phyloP scores from a whole-genome alignment of 495 filamentous ascomycete genomes.

The Xylaria grammica region DNA sequence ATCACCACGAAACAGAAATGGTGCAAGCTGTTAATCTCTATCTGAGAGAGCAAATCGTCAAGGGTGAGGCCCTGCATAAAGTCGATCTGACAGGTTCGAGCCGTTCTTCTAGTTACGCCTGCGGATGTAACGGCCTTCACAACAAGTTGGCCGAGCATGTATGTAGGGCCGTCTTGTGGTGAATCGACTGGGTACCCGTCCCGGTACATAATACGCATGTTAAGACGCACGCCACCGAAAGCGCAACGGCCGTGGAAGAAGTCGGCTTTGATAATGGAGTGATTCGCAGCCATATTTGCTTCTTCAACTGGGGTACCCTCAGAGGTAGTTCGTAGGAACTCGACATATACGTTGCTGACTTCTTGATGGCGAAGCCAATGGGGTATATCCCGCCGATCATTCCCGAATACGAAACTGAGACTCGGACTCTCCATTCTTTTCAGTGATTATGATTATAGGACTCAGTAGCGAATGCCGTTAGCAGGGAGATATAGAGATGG shows the following conservation, averaged over 20 bases:
- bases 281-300: not conserved
- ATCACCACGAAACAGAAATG: not conserved
- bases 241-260: not conserved
- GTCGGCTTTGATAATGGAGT: not conserved
- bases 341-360: constrained; percentile 1
- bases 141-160: not conserved
- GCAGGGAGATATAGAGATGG: too few species aligned
- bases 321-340: not conserved
- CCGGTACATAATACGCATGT: too few species aligned
- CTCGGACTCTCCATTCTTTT: too few species aligned
- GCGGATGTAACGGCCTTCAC: not conserved
- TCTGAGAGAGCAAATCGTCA: not conserved
- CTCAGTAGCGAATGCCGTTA: too few species aligned
- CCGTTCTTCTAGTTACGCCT: not conserved
- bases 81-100: not conserved
- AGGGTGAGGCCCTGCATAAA: not conserved
- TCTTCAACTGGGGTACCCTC: too few species aligned
- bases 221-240: not conserved
- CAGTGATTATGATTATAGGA: too few species aligned
- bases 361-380: not conserved
- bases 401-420: too few species aligned
- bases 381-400: not conserved
- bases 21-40: not conserved
- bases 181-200: too few species aligned
- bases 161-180: too few species aligned